Evolutionary conservation across 192 early-diverging fungal species (phyloP).

Genomic region (Linnemannia schmuckeri): DNA sequence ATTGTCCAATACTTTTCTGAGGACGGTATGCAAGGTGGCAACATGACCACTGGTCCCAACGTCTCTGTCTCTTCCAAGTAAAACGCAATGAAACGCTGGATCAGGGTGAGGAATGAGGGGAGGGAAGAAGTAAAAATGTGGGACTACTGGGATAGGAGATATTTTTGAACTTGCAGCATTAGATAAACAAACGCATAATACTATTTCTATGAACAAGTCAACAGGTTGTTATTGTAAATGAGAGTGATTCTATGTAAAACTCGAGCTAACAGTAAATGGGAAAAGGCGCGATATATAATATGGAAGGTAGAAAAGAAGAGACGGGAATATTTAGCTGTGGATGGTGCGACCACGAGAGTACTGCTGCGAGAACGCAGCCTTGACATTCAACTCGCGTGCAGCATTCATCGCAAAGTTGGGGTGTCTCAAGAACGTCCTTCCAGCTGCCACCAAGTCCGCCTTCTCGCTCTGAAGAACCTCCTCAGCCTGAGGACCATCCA

Average conservation of each 20-base stretch:
- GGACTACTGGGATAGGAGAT: background rate
- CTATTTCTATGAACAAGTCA: no score
- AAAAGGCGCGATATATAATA: background rate
- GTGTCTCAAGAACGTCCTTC: conserved; percentile 77
- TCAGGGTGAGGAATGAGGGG: background rate
- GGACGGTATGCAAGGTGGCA: conserved; percentile 74
- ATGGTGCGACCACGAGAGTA: conserved; percentile 62
- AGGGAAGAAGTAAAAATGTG: background rate
- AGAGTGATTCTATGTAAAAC: background rate
- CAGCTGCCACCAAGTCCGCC: conserved; percentile 85
- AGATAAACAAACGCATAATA: no score
- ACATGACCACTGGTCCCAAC: conserved; percentile 32
- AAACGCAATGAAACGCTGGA: background rate
- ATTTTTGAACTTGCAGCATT: background rate
- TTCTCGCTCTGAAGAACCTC: conserved; percentile 68
- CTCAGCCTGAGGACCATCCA: conserved; percentile 74
- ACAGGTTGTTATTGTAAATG: background rate
- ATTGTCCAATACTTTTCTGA: conserved; percentile 87
- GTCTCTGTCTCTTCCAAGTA: conserved; percentile 48
- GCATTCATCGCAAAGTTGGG: conserved; percentile 77
- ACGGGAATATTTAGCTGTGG: background rate
- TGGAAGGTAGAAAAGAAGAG: background rate
- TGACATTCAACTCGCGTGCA: conserved; percentile 74
- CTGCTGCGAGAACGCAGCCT: conserved; percentile 74
- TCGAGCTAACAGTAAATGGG: background rate